Percentiles rank a stretch among this genome's conserved stretches.
Evolutionary conservation across 2,329 filamentous ascomycete genomes (phyloP).

Genomic region (Fonsecaea monophora): DNA sequence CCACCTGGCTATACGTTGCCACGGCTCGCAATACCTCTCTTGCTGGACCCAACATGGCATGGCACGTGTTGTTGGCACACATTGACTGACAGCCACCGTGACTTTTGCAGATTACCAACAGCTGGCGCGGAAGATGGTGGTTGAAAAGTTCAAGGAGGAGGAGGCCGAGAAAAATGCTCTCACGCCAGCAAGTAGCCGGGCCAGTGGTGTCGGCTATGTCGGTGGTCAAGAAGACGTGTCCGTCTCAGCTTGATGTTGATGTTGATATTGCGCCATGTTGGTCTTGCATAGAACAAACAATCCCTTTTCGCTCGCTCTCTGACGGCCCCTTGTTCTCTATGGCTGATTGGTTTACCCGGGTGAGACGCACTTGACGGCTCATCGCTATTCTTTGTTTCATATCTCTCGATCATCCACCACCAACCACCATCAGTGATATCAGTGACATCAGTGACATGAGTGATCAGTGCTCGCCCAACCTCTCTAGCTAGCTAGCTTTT

Average conservation of each 20-base stretch:
- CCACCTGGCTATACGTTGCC: background rate
- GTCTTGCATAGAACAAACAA: too few species aligned
- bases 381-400: too few species aligned
- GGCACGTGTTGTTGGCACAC: background rate
- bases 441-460: too few species aligned
- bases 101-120: slow-evolving; percentile 52
- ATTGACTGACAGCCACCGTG: background rate
- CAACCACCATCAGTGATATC: too few species aligned
- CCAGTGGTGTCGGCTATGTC: slow-evolving; percentile 17
- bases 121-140: slow-evolving; percentile 55
- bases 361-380: too few species aligned
- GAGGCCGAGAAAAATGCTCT: slow-evolving; percentile 36
- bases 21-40: background rate
- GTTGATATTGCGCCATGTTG: background rate
- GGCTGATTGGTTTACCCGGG: too few species aligned
- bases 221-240: slow-evolving; percentile 26
- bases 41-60: background rate
- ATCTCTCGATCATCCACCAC: too few species aligned
- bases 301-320: too few species aligned
- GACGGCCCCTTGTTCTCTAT: too few species aligned
- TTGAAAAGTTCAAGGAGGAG: slow-evolving; percentile 52
- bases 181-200: slow-evolving; percentile 25
- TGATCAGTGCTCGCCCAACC: too few species aligned
- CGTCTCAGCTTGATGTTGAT: slow-evolving; percentile 26
- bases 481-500: background rate